Evolutionary conservation across 2,329 filamentous ascomycete genomes (phyloP), one percentile per base, ranked within the genome.

Genomic region (Phialemoniopsis sp.): DNA sequence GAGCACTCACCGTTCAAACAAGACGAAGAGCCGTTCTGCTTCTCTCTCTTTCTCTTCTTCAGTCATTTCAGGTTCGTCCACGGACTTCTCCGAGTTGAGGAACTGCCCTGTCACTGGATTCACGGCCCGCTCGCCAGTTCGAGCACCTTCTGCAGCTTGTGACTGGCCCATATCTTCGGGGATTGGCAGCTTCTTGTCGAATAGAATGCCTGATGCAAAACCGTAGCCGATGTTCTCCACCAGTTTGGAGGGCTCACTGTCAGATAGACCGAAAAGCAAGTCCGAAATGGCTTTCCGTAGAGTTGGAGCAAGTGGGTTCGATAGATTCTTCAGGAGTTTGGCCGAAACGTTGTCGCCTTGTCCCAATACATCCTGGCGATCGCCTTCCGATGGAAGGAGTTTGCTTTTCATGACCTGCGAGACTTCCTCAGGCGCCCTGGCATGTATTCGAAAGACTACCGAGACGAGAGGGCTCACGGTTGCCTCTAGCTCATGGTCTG

Each of bases 221-320:
- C 93, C 93, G 56, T 95, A 98, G 0, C 93, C 93, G 12, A 98
- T 87, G 50, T 96, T 96, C 37, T 87, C 76, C 1, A 97, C 86
- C 54, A 96, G 93, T 21, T 73, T 85, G 13, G 75, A 76, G 0
- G 90, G 78, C 51, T 96, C 82, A 51, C 82, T 86, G 47, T 84
- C 85, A 0, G 89, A 95, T 19, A 97, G 72, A 47, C 94, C 86
- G 57, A 94, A 98, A 45, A 96, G 76, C 17, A 98, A 71, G 21
- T 83, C 74, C 0, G 86, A 87, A 38, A 95, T 84, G 14, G 79
- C 78, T 34, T 86, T 80, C 14, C 89, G 80, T 4, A 95, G 67
- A 30, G 82, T 80, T 1, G 87, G 80, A 1, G 86, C 76, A 32
- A 80, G 62, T 0, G 89, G 77, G 13, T 86, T 87, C 5, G 82